Evolutionary conservation across 169 alveolate genomes (phyloP).

Genomic region (Theileria annulata): DNA sequence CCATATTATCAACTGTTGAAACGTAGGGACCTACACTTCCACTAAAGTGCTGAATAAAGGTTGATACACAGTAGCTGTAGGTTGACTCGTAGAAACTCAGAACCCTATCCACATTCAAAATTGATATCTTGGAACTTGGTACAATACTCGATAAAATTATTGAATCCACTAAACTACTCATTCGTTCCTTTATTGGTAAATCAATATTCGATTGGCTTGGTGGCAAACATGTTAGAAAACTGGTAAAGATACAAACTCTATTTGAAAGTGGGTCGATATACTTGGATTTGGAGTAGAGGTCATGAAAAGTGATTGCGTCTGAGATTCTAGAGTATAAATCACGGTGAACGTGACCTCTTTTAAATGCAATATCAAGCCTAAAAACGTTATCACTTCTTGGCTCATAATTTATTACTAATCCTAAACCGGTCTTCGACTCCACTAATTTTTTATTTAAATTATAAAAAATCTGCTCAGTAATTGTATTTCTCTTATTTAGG

Average conservation of each 20-base stretch:
- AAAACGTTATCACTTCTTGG: conserved; percentile 57
- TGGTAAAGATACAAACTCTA: conserved; percentile 66
- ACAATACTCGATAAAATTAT: conserved; percentile 17
- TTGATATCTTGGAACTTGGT: conserved; percentile 13
- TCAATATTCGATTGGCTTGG: background rate
- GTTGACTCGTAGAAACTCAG: conserved; percentile 61
- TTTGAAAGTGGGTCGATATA: conserved; percentile 80
- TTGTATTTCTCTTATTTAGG: conserved; percentile 71
- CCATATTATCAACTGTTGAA: conserved; percentile 56
- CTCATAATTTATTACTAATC: conserved; percentile 66
- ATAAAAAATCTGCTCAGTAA: conserved; percentile 73
- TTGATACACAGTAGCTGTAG: conserved; percentile 61
- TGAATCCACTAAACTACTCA: conserved; percentile 28
- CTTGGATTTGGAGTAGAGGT: conserved; percentile 78
- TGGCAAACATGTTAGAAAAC: conserved; percentile 63
- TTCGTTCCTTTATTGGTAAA: conserved; percentile 32
- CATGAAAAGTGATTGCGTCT: conserved; percentile 78
- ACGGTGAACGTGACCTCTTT: conserved; percentile 69
- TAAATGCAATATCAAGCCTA: conserved; percentile 78
- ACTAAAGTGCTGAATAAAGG: conserved; percentile 69
- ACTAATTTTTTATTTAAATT: conserved; percentile 71
- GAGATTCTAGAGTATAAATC: conserved; percentile 79
- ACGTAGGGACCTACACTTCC: conserved; percentile 76
- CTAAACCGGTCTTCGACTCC: conserved; percentile 68
- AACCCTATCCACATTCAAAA: conserved; percentile 41